These are phyloP conservation scores for Aureobasidium lini DNA, from an alignment of 2,329 filamentous ascomycete species.

Conservation along the genomic window DNA sequence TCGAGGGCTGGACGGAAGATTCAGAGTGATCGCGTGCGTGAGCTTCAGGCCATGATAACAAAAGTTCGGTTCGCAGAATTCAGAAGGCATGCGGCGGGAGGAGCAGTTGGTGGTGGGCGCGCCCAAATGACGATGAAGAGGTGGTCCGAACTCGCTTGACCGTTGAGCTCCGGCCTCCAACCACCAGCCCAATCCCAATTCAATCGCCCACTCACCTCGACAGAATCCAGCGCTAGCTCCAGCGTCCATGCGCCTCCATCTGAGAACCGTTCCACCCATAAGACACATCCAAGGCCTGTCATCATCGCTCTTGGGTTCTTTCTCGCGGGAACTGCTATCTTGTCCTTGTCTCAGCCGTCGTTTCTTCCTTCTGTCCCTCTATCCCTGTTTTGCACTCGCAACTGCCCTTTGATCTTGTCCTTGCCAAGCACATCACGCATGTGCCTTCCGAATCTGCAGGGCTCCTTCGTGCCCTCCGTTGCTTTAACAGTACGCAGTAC, in stretches of 20 bases:
- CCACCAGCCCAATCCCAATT: not conserved
- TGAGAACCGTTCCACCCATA: not conserved
- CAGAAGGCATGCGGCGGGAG: not conserved
- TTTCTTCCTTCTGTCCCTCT: not conserved
- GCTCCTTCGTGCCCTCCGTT: not conserved
- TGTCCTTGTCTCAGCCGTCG: not conserved
- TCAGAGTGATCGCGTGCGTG: slow-evolving; percentile 3
- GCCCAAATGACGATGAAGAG: slow-evolving; percentile 5
- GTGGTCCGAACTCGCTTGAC: not conserved
- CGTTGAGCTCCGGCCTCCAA: slow-evolving; percentile 5
- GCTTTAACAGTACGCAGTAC: not conserved
- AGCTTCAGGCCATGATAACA: slow-evolving; percentile 5
- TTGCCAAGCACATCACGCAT: slow-evolving; percentile 5
- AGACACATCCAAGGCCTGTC: not conserved
- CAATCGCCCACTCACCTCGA: not conserved
- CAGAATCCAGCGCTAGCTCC: not conserved
- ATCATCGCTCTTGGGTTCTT: not conserved
- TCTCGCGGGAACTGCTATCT: not conserved
- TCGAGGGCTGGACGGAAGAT: not conserved
- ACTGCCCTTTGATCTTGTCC: not conserved
- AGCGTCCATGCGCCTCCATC: not conserved
- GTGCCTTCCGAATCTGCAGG: slow-evolving; percentile 1
- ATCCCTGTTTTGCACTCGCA: not conserved
- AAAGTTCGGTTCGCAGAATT: slow-evolving; percentile 9
- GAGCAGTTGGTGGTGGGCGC: slow-evolving; percentile 3